Evolutionary conservation across 805 yeast genomes (phyloP).

Genomic region (Candida easanensis): DNA sequence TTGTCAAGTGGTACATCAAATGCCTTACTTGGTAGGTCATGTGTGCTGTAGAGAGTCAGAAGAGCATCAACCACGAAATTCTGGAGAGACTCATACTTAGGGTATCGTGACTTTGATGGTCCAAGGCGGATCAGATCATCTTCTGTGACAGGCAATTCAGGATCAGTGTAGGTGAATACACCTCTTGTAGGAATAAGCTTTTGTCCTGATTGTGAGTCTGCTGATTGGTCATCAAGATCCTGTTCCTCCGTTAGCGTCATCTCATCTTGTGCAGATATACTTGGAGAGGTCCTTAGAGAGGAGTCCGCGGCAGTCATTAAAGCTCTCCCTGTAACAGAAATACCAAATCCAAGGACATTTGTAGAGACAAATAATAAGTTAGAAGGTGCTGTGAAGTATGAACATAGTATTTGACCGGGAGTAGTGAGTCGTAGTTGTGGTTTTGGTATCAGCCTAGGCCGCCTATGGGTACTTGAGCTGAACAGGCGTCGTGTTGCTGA

Average conservation of each 20-base stretch:
- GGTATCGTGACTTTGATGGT: neutral
- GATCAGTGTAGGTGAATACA: no score
- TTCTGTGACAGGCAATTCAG: constrained; percentile 11
- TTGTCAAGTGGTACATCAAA: no score
- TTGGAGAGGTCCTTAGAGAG: no score
- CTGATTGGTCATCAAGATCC: no score
- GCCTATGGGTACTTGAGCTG: neutral
- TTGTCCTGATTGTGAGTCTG: no score
- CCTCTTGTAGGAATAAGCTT: no score
- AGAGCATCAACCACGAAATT: constrained; percentile 12
- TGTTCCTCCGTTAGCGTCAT: no score
- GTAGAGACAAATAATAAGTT: constrained; percentile 36
- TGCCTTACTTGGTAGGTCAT: no score
- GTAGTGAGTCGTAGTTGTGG: constrained; percentile 4
- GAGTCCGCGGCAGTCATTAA: constrained; percentile 20
- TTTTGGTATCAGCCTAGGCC: neutral
- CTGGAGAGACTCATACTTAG: constrained; percentile 7
- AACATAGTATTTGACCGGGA: constrained; percentile 29
- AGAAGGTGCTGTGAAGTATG: constrained; percentile 37
- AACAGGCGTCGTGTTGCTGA: neutral
- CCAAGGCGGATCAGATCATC: constrained; percentile 9
- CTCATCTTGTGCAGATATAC: no score
- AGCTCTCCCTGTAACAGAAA: constrained; percentile 32
- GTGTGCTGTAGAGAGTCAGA: constrained; percentile 1
- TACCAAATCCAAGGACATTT: constrained; percentile 33